These are phyloP conservation scores for Colletotrichum sp. DNA, from an alignment of 2,329 filamentous ascomycete species.

Conservation along the genomic window DNA sequence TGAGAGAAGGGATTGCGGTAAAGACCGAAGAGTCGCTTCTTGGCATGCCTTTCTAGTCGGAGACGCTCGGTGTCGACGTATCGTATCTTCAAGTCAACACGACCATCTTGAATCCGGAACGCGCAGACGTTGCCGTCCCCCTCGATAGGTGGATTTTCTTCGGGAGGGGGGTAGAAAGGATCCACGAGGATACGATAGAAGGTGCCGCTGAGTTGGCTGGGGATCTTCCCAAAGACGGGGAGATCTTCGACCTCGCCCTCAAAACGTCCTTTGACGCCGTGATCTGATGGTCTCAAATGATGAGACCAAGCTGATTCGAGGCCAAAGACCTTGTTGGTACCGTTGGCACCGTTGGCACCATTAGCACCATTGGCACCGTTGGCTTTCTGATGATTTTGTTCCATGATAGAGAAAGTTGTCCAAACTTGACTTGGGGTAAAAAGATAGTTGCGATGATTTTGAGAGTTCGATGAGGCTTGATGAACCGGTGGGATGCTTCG, in stretches of 20 bases:
- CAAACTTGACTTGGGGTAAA: not conserved
- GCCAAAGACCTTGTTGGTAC: not conserved
- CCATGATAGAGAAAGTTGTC: not conserved
- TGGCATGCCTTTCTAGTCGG: constrained; percentile 37
- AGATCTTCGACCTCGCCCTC: not conserved
- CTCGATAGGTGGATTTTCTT: not conserved
- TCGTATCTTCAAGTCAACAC: constrained; percentile 34
- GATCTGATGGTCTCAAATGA: not conserved
- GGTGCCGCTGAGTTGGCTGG: not conserved
- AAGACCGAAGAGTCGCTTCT: constrained; percentile 35
- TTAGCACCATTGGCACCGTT: not conserved
- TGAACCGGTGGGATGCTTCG: not conserved
- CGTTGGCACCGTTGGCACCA: not conserved
- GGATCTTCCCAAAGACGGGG: not conserved
- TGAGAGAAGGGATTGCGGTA: constrained; percentile 46
- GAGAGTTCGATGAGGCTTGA: not conserved
- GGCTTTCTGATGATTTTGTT: not conserved
- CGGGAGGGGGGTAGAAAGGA: not conserved
- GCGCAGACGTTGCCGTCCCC: constrained; percentile 44
- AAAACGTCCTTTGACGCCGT: not conserved
- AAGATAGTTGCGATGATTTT: not conserved
- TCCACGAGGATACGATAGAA: not conserved
- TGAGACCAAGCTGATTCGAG: not conserved
- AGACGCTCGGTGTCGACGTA: constrained; percentile 47
- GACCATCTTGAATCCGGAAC: constrained; percentile 36